These are phyloP conservation scores for Hansenula sp. DNA, from an alignment of 1,139 yeast species.

Conservation along the genomic window DNA sequence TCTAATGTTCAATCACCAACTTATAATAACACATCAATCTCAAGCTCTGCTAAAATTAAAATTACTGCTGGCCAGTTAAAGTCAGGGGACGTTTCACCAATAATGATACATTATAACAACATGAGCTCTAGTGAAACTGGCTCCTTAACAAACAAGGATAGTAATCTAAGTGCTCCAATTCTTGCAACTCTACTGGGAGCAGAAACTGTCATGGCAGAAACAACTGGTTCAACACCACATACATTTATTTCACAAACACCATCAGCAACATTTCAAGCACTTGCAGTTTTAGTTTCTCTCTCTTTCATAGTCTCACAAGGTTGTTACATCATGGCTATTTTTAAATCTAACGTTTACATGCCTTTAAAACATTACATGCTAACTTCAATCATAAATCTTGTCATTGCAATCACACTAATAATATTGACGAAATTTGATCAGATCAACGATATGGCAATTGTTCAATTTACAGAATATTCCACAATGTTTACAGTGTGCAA, in stretches of 20 bases:
- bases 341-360: constrained; percentile 16
- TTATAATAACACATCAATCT: background rate
- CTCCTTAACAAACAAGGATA: background rate
- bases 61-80: background rate
- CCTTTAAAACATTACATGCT: constrained; percentile 5
- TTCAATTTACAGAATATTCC: background rate
- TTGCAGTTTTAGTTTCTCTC: constrained; percentile 4
- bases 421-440: background rate
- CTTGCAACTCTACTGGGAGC: constrained; percentile 13
- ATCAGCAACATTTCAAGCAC: background rate
- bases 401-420: background rate
- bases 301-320: constrained; percentile 12
- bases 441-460: background rate
- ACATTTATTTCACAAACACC: too few species aligned
- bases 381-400: background rate
- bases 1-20: background rate
- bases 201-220: constrained; percentile 7
- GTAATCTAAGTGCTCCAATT: constrained; percentile 8
- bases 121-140: background rate
- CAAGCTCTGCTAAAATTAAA: background rate
- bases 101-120: background rate
- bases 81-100: constrained; percentile 15
- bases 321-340: constrained; percentile 11
- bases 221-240: too few species aligned
- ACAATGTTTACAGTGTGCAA: background rate